These are phyloP conservation scores for Aotearoamyces nothofagi DNA, from an alignment of 2,329 filamentous ascomycete species.

Conservation along the genomic window DNA sequence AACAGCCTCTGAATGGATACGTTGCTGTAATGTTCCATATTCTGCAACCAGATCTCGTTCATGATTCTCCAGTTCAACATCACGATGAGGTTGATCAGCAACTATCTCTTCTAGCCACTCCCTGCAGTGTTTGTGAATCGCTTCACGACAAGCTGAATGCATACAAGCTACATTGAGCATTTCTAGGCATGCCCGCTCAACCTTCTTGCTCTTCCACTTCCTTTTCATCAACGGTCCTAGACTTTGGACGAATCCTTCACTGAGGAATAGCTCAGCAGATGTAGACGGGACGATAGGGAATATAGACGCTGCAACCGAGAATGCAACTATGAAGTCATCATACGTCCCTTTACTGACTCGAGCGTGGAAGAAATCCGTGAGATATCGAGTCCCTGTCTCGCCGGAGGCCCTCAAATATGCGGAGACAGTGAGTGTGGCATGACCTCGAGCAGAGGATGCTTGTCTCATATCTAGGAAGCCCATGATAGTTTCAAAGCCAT, in stretches of 20 bases:
- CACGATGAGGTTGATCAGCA: conserved; percentile 49
- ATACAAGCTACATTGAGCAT: conserved; percentile 88
- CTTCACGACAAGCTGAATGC: conserved; percentile 66
- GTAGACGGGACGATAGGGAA: conserved; percentile 75
- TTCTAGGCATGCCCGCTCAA: conserved; percentile 76
- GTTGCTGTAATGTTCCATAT: conserved; percentile 17
- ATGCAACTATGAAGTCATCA: conserved; percentile 80
- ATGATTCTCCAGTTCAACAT: conserved; percentile 16
- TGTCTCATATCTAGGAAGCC: conserved; percentile 75
- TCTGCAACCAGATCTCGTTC: conserved; percentile 11
- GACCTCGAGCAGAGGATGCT: conserved; percentile 55
- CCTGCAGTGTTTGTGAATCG: conserved; percentile 69
- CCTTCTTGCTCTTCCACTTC: conserved; percentile 70
- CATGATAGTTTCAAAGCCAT: conserved; percentile 75
- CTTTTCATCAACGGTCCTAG: conserved; percentile 64
- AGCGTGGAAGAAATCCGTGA: conserved; percentile 60
- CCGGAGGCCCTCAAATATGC: conserved; percentile 70
- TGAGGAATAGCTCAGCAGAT: conserved; percentile 68
- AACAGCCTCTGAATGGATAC: conserved; percentile 40
- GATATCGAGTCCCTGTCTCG: conserved; percentile 52
- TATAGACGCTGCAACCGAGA: conserved; percentile 77
- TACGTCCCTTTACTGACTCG: conserved; percentile 61
- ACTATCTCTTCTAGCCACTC: conserved; percentile 81
- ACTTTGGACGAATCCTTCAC: conserved; percentile 69
- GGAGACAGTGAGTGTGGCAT: conserved; percentile 68